These are phyloP conservation scores for Penicillium riverlandense DNA, from an alignment of 495 filamentous ascomycete genomes.

Conservation along the genomic window DNA sequence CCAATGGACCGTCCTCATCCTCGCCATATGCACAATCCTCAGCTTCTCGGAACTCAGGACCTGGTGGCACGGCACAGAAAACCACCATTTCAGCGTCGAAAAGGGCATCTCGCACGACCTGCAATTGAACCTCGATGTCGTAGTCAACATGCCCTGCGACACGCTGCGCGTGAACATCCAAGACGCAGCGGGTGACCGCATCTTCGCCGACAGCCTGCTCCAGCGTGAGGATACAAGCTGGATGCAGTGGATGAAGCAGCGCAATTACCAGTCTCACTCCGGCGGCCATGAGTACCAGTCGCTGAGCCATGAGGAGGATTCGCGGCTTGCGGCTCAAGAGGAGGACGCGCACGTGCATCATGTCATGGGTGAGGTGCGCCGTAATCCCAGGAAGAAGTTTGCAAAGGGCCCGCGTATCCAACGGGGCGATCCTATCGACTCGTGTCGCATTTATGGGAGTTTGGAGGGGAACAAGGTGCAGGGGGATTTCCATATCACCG, in stretches of 20 bases:
- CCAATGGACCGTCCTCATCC: constrained; percentile 84
- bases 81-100: constrained; percentile 89
- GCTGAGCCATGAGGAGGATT: constrained; percentile 37
- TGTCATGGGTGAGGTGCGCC: constrained; percentile 39
- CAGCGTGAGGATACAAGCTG: constrained; percentile 71
- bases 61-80: constrained; percentile 78
- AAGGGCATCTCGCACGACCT: constrained; percentile 81
- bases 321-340: constrained; percentile 39
- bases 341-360: constrained; percentile 46
- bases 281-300: constrained; percentile 45
- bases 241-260: constrained; percentile 72
- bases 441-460: constrained; percentile 83
- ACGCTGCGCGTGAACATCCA: constrained; percentile 95
- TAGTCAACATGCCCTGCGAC: constrained; percentile 82
- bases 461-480: constrained; percentile 93
- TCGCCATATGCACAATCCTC: constrained; percentile 63
- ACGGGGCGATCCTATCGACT: constrained; percentile 46
- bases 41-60: constrained; percentile 67
- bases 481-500: constrained; percentile 97
- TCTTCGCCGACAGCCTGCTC: constrained; percentile 72
- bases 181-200: constrained; percentile 86
- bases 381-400: constrained; percentile 47
- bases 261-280: constrained; percentile 57
- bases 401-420: constrained; percentile 61
- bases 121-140: constrained; percentile 92